phyloP scores from a whole-genome alignment of 768 basidiomycete genomes.

The Mrakia blollopis region DNA sequence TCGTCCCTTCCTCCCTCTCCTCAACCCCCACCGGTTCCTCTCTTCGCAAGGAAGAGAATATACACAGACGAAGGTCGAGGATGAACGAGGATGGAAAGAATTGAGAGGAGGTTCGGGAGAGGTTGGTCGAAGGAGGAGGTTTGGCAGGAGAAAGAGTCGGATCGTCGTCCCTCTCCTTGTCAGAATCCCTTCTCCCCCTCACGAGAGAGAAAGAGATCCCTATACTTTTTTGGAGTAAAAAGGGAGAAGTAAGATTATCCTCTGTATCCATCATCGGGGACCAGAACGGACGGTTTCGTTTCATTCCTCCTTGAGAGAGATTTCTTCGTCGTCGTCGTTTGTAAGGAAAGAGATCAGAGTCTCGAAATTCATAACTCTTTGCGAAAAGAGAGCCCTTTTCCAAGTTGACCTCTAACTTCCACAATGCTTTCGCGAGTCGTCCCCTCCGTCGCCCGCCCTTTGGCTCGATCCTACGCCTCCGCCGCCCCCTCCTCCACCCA shows the following conservation, averaged over 20 bases:
- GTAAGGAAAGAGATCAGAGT: background rate
- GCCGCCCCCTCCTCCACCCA: background rate
- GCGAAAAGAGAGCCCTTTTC: too few species aligned
- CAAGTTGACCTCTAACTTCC: background rate
- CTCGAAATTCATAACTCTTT: too few species aligned
- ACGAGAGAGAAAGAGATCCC: too few species aligned
- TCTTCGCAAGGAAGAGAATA: background rate
- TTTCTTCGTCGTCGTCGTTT: background rate
- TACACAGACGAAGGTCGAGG: background rate
- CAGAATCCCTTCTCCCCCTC: conserved; percentile 18
- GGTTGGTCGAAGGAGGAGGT: background rate
- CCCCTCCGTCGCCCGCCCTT: conserved; percentile 3
- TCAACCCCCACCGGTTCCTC: conserved; percentile 7
- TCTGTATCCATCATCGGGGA: background rate
- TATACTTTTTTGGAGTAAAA: too few species aligned
- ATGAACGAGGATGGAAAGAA: background rate
- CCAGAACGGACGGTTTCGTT: too few species aligned
- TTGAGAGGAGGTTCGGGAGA: background rate
- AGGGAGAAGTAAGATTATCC: too few species aligned
- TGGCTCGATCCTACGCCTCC: conserved; percentile 7
- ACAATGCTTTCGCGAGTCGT: background rate
- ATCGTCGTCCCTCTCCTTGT: background rate
- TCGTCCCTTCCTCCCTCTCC: background rate
- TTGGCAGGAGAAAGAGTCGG: background rate
- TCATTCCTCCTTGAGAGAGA: too few species aligned